phyloP scores from a whole-genome alignment of 2,329 filamentous ascomycete species.

The Botrytis sinoallii region DNA sequence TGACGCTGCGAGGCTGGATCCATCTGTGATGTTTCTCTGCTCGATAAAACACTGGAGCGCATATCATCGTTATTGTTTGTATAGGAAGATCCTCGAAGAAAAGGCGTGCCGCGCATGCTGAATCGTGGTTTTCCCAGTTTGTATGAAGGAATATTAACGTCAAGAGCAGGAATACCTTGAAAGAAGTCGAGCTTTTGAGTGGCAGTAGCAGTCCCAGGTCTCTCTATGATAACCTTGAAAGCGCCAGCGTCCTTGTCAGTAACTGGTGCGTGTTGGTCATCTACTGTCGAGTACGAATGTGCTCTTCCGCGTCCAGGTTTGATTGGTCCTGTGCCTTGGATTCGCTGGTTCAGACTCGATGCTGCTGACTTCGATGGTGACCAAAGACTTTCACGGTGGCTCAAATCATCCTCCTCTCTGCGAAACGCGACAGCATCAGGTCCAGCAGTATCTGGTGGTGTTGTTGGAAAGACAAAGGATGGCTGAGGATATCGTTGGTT shows the following conservation, averaged over 20 bases:
- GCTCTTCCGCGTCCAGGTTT: conserved; percentile 54
- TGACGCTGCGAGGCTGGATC: conserved; percentile 29
- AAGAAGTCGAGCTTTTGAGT: conserved; percentile 50
- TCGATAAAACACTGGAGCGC: conserved; percentile 58
- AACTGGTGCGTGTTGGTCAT: conserved; percentile 55
- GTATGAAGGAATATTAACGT: conserved; percentile 80
- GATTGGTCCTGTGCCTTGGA: conserved; percentile 22
- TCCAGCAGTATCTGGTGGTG: conserved; percentile 57
- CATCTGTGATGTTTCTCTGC: conserved; percentile 35
- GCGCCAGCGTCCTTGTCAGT: conserved; percentile 59
- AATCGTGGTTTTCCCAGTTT: conserved; percentile 79
- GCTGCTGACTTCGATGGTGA: conserved; percentile 34
- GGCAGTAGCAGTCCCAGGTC: conserved; percentile 57
- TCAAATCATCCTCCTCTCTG: conserved; percentile 30
- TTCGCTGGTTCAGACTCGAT: conserved; percentile 41
- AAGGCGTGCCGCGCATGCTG: conserved; percentile 69
- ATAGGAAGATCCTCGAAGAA: conserved; percentile 78
- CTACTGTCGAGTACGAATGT: conserved; percentile 73
- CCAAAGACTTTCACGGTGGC: conserved; percentile 34
- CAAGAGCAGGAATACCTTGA: conserved; percentile 54
- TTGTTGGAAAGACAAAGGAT: conserved; percentile 57
- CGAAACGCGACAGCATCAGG: conserved; percentile 46
- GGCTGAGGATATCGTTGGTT: conserved; percentile 61
- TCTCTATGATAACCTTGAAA: conserved; percentile 78
- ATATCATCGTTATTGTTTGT: conserved; percentile 67